Conservation (phyloP, 2,329 filamentous ascomycete genomes). For the Phialemonium atrogriseum region DNA sequence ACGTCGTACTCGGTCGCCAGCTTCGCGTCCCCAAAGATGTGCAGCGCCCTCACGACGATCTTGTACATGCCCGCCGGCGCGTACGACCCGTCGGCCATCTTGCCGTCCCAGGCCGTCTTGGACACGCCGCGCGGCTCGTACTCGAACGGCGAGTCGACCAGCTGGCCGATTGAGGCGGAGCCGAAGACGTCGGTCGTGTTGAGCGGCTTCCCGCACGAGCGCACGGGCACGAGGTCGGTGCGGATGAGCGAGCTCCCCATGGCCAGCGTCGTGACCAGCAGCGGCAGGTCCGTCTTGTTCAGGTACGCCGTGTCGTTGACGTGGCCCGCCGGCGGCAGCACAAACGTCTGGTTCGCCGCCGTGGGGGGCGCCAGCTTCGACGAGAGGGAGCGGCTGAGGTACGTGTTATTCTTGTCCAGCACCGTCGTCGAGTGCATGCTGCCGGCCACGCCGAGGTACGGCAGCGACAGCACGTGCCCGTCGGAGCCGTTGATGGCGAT, state of each 20-base stretch:
- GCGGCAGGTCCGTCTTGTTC: slow-evolving; percentile 24
- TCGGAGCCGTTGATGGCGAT: slow-evolving; percentile 35
- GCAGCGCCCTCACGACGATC: slow-evolving; percentile 38
- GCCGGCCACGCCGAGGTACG: slow-evolving; percentile 30
- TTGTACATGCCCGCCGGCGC: slow-evolving; percentile 41
- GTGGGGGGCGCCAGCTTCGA: slow-evolving; percentile 13
- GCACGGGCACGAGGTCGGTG: slow-evolving; percentile 34
- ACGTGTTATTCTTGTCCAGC: slow-evolving; percentile 20
- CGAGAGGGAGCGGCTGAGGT: slow-evolving; percentile 18
- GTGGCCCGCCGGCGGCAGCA: slow-evolving; percentile 31
- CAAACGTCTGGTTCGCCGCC: slow-evolving; percentile 31
- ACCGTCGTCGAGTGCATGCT: slow-evolving; percentile 26
- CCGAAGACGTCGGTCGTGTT: slow-evolving; percentile 23
- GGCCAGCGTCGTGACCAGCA: slow-evolving; percentile 29
- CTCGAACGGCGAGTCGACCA: slow-evolving; percentile 30
- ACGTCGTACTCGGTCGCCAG: slow-evolving; percentile 37
- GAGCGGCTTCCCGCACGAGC: slow-evolving; percentile 14
- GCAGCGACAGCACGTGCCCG: slow-evolving; percentile 27
- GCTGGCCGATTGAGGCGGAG: slow-evolving; percentile 31
- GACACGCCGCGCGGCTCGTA: slow-evolving; percentile 24
- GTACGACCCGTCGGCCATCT: slow-evolving; percentile 35
- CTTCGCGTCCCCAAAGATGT: slow-evolving; percentile 39
- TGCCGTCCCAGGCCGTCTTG: slow-evolving; percentile 33
- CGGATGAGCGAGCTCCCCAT: slow-evolving; percentile 37
- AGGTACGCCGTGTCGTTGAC: slow-evolving; percentile 18